Evolutionary conservation across 176 grass and related monocot genomes (phyloP).

Genomic region (Zizania latifolia): DNA sequence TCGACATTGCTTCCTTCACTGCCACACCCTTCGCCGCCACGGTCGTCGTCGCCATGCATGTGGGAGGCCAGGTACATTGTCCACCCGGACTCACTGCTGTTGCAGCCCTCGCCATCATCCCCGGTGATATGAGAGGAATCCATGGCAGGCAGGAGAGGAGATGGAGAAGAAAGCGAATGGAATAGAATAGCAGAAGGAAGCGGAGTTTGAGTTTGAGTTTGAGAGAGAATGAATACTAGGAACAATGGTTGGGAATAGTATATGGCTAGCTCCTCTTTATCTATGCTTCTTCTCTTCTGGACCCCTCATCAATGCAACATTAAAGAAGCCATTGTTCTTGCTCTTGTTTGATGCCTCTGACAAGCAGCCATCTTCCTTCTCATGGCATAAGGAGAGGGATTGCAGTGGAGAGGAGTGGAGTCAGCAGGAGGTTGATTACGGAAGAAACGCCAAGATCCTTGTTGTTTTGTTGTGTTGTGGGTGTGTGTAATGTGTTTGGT

Average conservation of each 20-base stretch:
- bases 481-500: background rate
- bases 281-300: conserved; percentile 32
- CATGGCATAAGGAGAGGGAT: conserved; percentile 7
- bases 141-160: conserved; percentile 17
- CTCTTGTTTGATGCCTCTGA: conserved; percentile 35
- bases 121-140: conserved; percentile 58
- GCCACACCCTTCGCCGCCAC: conserved; percentile 30
- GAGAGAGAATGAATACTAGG: conserved; percentile 15
- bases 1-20: conserved; percentile 46
- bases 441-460: conserved; percentile 33
- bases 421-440: conserved; percentile 1
- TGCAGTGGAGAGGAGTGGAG: background rate
- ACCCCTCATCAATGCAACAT: conserved; percentile 40
- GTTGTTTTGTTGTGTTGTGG: background rate
- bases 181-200: background rate
- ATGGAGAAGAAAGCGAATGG: background rate
- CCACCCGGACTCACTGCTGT: conserved; percentile 85
- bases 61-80: conserved; percentile 87
- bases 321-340: conserved; percentile 39
- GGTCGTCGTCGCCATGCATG: conserved; percentile 40
- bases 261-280: conserved; percentile 17
- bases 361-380: conserved; percentile 32
- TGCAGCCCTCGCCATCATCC: conserved; percentile 67
- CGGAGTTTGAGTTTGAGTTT: background rate
- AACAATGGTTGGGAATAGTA: background rate